Evolutionary conservation across 352 stramenopile genomes (phyloP).

Genomic region (Phytophthora kernoviae): DNA sequence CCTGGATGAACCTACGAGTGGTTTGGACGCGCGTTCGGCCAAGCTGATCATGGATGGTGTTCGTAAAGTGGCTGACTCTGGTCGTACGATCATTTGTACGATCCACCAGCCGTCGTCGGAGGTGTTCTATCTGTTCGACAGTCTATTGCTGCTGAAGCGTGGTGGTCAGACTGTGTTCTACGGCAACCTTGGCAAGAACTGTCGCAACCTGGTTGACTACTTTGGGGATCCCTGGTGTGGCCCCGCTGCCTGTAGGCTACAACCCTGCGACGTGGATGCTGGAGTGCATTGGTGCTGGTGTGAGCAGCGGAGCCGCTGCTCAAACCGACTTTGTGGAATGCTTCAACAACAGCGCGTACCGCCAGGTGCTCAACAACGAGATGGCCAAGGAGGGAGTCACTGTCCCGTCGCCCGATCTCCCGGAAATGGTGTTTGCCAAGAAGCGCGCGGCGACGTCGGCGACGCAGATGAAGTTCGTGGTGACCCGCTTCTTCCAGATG

Average conservation of each 20-base stretch:
- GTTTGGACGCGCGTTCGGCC: not conserved
- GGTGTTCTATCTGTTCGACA: conserved; percentile 5
- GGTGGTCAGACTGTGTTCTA: conserved; percentile 6
- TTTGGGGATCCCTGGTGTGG: conserved; percentile 32
- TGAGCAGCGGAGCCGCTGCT: conserved; percentile 7
- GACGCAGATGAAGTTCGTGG: conserved; percentile 35
- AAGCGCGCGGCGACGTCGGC: conserved; percentile 28
- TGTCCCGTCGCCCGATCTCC: conserved; percentile 21
- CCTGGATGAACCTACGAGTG: conserved; percentile 17
- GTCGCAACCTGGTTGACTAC: conserved; percentile 36
- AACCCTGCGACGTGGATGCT: conserved; percentile 88
- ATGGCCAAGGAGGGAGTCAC: conserved; percentile 33
- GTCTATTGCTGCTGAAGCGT: conserved; percentile 4
- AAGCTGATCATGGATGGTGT: conserved; percentile 3
- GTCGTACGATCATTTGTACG: conserved; percentile 32
- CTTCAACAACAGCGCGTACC: conserved; percentile 32
- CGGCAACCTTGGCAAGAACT: conserved; percentile 12
- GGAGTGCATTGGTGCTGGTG: conserved; percentile 49
- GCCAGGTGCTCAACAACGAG: conserved; percentile 8
- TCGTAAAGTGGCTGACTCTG: conserved; percentile 11
- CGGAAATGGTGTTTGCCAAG: conserved; percentile 31
- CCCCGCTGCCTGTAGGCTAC: conserved; percentile 28
- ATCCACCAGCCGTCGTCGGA: conserved; percentile 29
- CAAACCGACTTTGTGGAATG: conserved; percentile 26
- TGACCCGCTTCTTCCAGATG: conserved; percentile 35